Conservation (phyloP, 768 basidiomycete species). For the Roridomyces roridus region DNA sequence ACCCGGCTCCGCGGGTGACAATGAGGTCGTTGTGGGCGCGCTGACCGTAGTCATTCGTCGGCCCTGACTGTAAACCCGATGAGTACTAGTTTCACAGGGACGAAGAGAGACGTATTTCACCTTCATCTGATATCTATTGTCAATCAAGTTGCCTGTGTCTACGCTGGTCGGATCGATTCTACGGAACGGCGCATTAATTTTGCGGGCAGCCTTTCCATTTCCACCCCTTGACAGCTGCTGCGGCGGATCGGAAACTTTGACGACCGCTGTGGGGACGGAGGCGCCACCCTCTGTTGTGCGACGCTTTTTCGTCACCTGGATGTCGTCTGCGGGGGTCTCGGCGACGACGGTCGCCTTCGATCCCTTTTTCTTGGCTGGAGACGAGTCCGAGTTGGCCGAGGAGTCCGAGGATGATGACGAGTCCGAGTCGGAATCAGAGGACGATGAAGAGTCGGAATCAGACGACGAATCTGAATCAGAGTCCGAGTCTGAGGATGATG, state of each 20-base stretch:
- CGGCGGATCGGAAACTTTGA: slow-evolving; percentile 25
- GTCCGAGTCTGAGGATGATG: slow-evolving; percentile 19
- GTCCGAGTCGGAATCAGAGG: slow-evolving; percentile 34
- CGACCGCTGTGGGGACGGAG: slow-evolving; percentile 53
- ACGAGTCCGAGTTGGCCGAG: not conserved
- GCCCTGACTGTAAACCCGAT: slow-evolving; percentile 71
- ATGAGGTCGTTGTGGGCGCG: slow-evolving; percentile 87
- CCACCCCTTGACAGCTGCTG: slow-evolving; percentile 9
- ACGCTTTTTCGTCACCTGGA: slow-evolving; percentile 63
- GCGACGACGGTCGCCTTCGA: slow-evolving; percentile 6
- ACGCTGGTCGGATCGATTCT: slow-evolving; percentile 75
- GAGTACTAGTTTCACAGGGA: not conserved
- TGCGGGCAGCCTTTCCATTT: slow-evolving; percentile 40
- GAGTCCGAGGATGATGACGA: not conserved
- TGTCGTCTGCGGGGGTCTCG: slow-evolving; percentile 25
- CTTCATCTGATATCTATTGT: slow-evolving; percentile 85
- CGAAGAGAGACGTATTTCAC: slow-evolving; percentile 45
- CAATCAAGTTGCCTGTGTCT: slow-evolving; percentile 40
- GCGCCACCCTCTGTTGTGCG: slow-evolving; percentile 57
- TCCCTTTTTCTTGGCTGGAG: slow-evolving; percentile 15
- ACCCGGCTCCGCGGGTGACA: slow-evolving; percentile 92
- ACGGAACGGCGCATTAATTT: slow-evolving; percentile 75
- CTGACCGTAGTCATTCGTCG: slow-evolving; percentile 84
- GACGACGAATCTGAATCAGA: slow-evolving; percentile 34
- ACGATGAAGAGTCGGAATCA: slow-evolving; percentile 11